Evolutionary conservation across 257 asterid species (phyloP).

Genomic region (Gardenia jasminoides): DNA sequence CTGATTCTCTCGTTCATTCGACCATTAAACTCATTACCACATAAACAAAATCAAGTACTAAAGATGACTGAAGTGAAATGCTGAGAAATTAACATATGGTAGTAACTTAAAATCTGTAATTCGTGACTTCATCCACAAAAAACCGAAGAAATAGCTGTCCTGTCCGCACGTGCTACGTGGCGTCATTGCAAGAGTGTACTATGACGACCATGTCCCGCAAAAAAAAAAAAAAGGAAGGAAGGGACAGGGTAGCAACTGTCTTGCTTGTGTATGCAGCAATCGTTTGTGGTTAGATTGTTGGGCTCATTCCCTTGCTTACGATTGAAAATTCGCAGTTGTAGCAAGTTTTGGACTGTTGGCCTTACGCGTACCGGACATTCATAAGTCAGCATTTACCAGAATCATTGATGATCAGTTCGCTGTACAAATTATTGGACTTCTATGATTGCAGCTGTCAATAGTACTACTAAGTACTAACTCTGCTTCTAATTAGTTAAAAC

Average conservation of each 20-base stretch:
- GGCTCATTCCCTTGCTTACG: neutral
- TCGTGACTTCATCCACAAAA: neutral
- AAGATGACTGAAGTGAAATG: no score
- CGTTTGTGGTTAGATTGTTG: neutral
- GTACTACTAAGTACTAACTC: neutral
- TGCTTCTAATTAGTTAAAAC: neutral
- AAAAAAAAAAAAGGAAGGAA: neutral
- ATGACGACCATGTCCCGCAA: neutral
- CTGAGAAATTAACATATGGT: no score
- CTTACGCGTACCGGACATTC: neutral
- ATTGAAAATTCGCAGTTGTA: neutral
- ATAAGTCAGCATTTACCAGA: constrained; percentile 5
- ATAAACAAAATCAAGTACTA: no score
- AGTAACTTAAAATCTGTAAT: no score
- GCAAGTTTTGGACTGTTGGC: neutral
- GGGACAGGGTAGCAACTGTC: neutral
- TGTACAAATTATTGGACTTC: neutral
- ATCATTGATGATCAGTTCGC: neutral
- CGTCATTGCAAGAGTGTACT: neutral
- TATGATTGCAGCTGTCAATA: constrained; percentile 9
- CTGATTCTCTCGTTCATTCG: neutral
- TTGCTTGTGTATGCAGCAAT: neutral
- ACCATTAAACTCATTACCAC: no score
- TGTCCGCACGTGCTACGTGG: neutral
- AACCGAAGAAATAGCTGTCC: neutral